Evolutionary conservation across 371 early-diverging fungal genomes (phyloP).

Genomic region (Choanephora cucurbitarum): DNA sequence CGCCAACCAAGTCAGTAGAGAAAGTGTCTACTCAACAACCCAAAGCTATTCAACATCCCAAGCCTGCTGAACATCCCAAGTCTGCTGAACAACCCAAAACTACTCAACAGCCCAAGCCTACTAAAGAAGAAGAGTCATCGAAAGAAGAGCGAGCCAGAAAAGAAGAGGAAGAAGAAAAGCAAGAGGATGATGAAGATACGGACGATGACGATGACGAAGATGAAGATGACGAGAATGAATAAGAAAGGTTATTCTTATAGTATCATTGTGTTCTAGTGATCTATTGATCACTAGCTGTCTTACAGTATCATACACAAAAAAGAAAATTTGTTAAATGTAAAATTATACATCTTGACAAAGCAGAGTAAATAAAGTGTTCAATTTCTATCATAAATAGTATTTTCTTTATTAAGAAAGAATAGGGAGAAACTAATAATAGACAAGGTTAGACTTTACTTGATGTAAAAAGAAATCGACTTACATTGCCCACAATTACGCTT

Average conservation of each 20-base stretch:
- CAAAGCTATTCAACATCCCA: too few species aligned
- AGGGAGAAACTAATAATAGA: neutral
- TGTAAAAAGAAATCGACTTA: constrained; percentile 23
- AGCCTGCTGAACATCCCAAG: too few species aligned
- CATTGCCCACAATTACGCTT: constrained; percentile 81
- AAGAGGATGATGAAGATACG: neutral
- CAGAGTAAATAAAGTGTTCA: too few species aligned
- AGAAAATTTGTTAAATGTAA: neutral
- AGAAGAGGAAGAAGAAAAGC: neutral
- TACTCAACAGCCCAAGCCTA: too few species aligned
- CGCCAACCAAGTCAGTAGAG: constrained; percentile 7
- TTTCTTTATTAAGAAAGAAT: neutral
- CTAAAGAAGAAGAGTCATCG: too few species aligned
- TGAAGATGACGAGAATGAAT: too few species aligned
- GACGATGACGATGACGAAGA: neutral
- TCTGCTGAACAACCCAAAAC: too few species aligned
- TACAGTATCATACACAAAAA: neutral
- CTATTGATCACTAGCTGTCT: neutral
- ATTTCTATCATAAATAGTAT: neutral
- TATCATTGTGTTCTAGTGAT: too few species aligned
- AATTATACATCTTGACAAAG: neutral
- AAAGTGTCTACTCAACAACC: neutral
- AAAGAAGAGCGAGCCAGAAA: too few species aligned
- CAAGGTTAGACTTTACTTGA: neutral
- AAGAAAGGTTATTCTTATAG: too few species aligned